Evolutionary conservation across 306 rosid species (phyloP).

Genomic region (Purshia tridentata): DNA sequence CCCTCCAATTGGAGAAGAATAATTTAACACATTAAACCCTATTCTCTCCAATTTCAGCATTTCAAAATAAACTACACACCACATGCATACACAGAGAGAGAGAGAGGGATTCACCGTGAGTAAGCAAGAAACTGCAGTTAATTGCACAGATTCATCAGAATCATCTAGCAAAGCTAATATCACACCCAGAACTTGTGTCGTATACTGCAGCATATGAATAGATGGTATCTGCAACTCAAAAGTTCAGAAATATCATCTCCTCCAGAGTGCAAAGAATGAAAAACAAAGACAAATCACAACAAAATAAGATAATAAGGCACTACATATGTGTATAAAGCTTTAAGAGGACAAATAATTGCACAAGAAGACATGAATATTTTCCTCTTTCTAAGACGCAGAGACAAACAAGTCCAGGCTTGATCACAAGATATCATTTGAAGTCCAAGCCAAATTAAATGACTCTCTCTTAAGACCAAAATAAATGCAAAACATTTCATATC

Average conservation of each 20-base stretch:
- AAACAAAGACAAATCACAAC: neutral
- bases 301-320: neutral
- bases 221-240: conserved; percentile 69
- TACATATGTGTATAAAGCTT: neutral
- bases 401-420: neutral
- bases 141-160: conserved; percentile 82
- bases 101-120: conserved; percentile 59
- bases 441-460: neutral
- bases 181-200: conserved; percentile 84
- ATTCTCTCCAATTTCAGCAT: too few relatives aligned
- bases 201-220: conserved; percentile 63
- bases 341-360: neutral
- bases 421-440: neutral
- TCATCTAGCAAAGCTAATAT: conserved; percentile 91
- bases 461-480: neutral
- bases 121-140: conserved; percentile 89
- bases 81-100: conserved; percentile 7
- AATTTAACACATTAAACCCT: too few relatives aligned
- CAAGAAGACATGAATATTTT: neutral
- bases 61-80: neutral
- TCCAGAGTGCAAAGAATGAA: neutral
- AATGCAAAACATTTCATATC: neutral
- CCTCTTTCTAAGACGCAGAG: neutral
- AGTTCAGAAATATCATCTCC: conserved; percentile 24
- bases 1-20: too few relatives aligned